Base-by-base conservation (phyloP, 2,329 filamentous ascomycete genomes). In the Botrytis pseudocinerea region DNA sequence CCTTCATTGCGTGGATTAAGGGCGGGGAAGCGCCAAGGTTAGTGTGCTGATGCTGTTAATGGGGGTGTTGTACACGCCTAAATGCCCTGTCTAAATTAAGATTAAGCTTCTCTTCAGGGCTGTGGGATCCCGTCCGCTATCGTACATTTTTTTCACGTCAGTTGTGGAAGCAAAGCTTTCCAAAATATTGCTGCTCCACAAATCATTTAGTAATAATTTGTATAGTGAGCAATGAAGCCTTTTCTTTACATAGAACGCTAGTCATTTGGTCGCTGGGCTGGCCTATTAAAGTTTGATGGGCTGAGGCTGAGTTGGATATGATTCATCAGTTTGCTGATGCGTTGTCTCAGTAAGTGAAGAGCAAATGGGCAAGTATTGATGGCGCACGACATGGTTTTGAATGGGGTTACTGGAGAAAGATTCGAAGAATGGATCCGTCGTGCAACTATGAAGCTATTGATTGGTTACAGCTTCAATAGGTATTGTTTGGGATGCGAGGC, bases 311-410 rank as follows among this genome's bases (percentile, higher is more conserved):
- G 44, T 18, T n/a, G 4, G 25, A n/a, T n/a, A 54, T 66, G 64
- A 66, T 66, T 51, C 64, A 65, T 65, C 63, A 4, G 44, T 65
- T 65, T 65, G 63, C 63, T 65, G 44, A 65, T 65, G 63, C 22
- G 64, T 66, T 66, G 64, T 66, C 64, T 66, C 44, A 40, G 44
- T 35, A 32, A 40, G 8, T 54, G 46, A 9, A 66, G 44, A 66
- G 32, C 10, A 38, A 48, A 65, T 48, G 62, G 9, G 20, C 62
- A 46, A 65, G 32, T 22, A 22, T 66, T 51, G 42, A 51, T 51
- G 44, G 40, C 12, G 63, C 35, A 54, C 46, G 32, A 40, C 46
- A 54, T 66, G 64, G 25, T 66, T 54, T 57, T 54, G 64, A 35
- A 20, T 51, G 35, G 64, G 28, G 44, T 48, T n/a, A n/a, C 22